These are phyloP conservation scores for Pontederia crassipes DNA, from an alignment of 176 grass and related monocot genomes.

Conservation along the genomic window DNA sequence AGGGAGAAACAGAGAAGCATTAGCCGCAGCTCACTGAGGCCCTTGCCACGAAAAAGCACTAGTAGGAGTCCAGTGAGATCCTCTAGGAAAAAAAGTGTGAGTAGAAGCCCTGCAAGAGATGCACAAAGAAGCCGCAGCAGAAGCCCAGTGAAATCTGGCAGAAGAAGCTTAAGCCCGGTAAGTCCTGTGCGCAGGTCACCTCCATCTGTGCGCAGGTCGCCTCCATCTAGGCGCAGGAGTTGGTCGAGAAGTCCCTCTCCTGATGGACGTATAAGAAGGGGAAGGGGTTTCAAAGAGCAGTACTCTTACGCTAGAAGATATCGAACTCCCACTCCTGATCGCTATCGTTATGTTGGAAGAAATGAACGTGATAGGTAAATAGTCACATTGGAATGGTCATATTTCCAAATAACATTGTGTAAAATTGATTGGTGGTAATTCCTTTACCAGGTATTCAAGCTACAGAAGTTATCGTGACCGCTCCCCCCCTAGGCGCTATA, in stretches of 20 bases:
- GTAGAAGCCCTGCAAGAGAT: conserved; percentile 47
- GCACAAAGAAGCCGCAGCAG: conserved; percentile 46
- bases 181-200: conserved; percentile 56
- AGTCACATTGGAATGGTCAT: conserved; percentile 1
- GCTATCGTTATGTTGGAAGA: conserved; percentile 71
- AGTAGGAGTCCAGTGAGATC: conserved; percentile 51
- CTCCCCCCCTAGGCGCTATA: conserved; percentile 76
- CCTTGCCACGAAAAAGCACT: conserved; percentile 25
- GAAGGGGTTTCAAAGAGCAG: conserved; percentile 77
- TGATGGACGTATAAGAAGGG: conserved; percentile 71
- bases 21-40: conserved; percentile 24
- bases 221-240: conserved; percentile 57
- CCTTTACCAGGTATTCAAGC: conserved; percentile 30
- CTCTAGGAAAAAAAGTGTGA: conserved; percentile 33
- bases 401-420: neutral
- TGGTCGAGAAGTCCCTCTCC: conserved; percentile 78
- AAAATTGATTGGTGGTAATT: neutral
- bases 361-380: conserved; percentile 62
- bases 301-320: conserved; percentile 97
- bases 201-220: conserved; percentile 41
- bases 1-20: conserved; percentile 32
- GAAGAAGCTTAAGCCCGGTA: conserved; percentile 24
- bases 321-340: conserved; percentile 73
- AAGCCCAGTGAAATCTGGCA: conserved; percentile 47
- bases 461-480: conserved; percentile 52